These are phyloP conservation scores for Funneliformis caledonium DNA, from an alignment of 371 early-diverging fungal genomes.

Conservation along the genomic window DNA sequence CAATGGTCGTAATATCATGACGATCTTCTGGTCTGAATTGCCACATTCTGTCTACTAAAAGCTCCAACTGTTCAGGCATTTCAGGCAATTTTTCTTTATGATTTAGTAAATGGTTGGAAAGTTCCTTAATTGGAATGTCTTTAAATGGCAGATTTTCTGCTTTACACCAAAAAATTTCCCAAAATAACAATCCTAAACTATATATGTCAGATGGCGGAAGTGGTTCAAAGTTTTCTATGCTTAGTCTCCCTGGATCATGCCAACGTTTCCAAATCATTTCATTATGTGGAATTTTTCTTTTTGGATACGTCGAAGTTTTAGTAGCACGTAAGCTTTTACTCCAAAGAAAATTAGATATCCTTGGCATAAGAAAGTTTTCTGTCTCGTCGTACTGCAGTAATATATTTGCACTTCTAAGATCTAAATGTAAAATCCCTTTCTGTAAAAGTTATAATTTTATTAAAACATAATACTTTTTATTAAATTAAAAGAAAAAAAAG, in stretches of 20 bases:
- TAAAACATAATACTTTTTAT: no score
- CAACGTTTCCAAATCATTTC: not conserved
- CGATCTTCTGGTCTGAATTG: no score
- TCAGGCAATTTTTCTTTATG: no score
- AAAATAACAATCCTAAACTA: not conserved
- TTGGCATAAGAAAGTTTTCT: not conserved
- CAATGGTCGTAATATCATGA: no score
- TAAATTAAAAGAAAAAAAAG: not conserved
- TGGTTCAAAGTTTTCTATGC: not conserved
- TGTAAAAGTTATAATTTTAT: not conserved
- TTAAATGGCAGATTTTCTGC: not conserved
- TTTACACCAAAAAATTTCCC: not conserved
- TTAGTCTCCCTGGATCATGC: not conserved
- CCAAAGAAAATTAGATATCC: constrained; percentile 3
- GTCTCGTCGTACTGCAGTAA: not conserved
- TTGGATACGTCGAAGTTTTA: not conserved
- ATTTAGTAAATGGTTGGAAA: no score
- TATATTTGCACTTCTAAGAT: not conserved
- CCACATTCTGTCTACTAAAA: no score
- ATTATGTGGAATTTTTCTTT: not conserved
- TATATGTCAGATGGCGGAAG: not conserved
- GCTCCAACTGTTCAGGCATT: no score
- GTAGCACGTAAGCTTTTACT: not conserved
- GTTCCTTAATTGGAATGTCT: not conserved
- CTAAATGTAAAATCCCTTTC: not conserved